phyloP scores from a whole-genome alignment of 108 stramenopile genomes.

The Asterionellopsis glacialis region DNA sequence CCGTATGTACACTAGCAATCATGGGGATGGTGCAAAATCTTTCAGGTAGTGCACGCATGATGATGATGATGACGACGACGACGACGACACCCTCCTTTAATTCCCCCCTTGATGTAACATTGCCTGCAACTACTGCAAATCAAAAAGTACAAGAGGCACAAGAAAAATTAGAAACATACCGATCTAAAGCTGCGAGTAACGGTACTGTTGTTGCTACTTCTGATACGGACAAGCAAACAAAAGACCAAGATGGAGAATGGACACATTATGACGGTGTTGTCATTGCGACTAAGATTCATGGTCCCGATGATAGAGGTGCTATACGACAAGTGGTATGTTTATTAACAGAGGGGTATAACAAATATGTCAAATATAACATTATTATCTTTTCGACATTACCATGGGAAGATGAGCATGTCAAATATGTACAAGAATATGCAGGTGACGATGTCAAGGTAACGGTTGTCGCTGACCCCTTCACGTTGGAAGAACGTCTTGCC shows the following conservation, averaged over 20 bases:
- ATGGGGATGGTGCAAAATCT: too few species aligned
- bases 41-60: too few species aligned
- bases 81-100: too few species aligned
- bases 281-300: conserved; percentile 47
- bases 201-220: background rate
- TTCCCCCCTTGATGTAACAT: too few species aligned
- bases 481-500: conserved; percentile 28
- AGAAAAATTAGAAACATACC: too few species aligned
- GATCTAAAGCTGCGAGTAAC: too few species aligned
- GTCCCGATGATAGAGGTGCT: conserved; percentile 9
- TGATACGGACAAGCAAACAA: background rate
- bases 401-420: conserved; percentile 12
- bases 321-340: conserved; percentile 39
- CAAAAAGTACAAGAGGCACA: too few species aligned
- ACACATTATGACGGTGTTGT: conserved; percentile 19
- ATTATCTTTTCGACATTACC: conserved; percentile 32
- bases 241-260: conserved; percentile 3
- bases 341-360: conserved; percentile 37
- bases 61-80: too few species aligned
- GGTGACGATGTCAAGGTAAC: conserved; percentile 26
- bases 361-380: conserved; percentile 29
- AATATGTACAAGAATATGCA: conserved; percentile 8
- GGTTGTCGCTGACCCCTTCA: conserved; percentile 29
- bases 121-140: too few species aligned
- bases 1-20: too few species aligned